Evolutionary conservation across 345 rosid species (phyloP).

Genomic region (Streptanthus diversifolius): DNA sequence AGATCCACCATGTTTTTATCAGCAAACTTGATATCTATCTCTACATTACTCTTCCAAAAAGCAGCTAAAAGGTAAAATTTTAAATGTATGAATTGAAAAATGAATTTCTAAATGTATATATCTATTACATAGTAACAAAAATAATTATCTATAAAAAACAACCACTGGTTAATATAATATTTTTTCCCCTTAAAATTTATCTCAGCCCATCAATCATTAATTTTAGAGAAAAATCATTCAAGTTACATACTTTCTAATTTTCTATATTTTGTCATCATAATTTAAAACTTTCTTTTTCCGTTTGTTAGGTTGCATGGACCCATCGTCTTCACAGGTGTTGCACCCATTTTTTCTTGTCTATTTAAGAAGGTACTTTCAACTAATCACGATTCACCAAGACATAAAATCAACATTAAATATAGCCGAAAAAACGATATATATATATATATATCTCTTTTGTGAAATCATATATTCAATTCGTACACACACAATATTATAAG

Average conservation of each 20-base stretch:
- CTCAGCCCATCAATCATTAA: background rate
- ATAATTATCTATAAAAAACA: background rate
- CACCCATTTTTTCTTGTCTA: background rate
- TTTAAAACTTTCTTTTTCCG: background rate
- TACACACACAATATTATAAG: background rate
- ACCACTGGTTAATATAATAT: background rate
- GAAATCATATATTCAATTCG: background rate
- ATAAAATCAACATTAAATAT: constrained; percentile 5
- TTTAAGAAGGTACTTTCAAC: constrained; percentile 11
- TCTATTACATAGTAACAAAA: background rate
- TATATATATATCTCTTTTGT: background rate
- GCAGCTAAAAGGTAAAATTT: no score
- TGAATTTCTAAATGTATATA: background rate
- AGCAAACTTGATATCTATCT: no score
- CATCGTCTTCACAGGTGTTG: constrained; percentile 15
- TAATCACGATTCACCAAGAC: background rate
- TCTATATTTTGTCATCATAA: background rate
- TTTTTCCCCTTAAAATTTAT: background rate
- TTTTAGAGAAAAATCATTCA: background rate
- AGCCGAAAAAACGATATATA: background rate
- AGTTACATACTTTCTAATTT: background rate
- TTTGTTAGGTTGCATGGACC: constrained; percentile 15
- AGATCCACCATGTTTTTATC: no score
- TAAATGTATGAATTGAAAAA: background rate
- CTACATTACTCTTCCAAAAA: no score